These are phyloP conservation scores for Monosporascus sp. DNA, from an alignment of 2,329 filamentous ascomycete species.

Conservation along the genomic window DNA sequence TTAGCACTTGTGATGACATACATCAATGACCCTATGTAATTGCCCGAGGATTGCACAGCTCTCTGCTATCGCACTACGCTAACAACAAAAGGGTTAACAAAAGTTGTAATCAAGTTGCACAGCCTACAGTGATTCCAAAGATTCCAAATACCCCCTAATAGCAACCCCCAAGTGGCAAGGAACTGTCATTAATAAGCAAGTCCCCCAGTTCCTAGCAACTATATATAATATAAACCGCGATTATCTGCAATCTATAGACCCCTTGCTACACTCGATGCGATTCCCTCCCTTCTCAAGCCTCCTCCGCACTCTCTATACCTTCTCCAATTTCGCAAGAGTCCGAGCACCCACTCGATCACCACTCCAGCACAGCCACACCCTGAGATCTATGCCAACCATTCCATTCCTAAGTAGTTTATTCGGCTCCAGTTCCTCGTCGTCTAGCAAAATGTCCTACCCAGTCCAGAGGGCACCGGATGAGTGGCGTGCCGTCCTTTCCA, in stretches of 20 bases:
- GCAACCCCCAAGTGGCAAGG: too few species aligned
- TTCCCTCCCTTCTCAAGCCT: conserved; percentile 44
- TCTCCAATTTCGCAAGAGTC: conserved; percentile 40
- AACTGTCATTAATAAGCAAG: neutral
- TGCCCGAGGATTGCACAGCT: neutral
- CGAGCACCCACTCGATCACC: conserved; percentile 24
- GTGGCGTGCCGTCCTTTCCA: conserved; percentile 80
- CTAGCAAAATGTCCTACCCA: conserved; percentile 66
- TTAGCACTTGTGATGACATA: conserved; percentile 9
- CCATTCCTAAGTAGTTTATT: conserved; percentile 77
- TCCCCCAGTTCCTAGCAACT: neutral
- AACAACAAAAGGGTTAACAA: neutral
- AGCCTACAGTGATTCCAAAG: conserved; percentile 12
- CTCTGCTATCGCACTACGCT: neutral
- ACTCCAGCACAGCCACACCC: conserved; percentile 14
- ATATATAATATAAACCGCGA: neutral
- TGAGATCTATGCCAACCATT: conserved; percentile 66
- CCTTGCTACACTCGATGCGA: conserved; percentile 37
- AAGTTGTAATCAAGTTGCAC: neutral
- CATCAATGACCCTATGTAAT: neutral
- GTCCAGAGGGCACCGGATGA: conserved; percentile 75
- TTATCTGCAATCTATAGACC: conserved; percentile 5
- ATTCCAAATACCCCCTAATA: conserved; percentile 8
- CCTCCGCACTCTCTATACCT: conserved; percentile 38
- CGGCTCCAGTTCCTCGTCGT: conserved; percentile 51